Conservation (phyloP, 176 grass and related monocot species). For the Avena sativa region DNA sequence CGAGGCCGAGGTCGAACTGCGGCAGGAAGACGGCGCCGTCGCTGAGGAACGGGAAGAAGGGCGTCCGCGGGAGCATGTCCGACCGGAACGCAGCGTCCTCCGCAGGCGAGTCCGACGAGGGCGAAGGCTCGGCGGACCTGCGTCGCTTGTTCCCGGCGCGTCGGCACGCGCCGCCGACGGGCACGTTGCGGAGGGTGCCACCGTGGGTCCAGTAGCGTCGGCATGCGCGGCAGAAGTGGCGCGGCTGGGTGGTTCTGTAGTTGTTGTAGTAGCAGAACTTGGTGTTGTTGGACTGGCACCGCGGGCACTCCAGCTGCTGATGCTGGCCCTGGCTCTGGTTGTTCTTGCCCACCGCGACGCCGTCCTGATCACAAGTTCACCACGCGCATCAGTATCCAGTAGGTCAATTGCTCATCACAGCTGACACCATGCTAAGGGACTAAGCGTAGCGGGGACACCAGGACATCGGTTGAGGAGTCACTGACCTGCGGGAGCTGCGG, state of each 20-base stretch:
- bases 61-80: background rate
- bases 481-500: conserved; percentile 18
- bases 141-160: conserved; percentile 60
- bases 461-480: background rate
- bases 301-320: conserved; percentile 53
- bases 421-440: no score
- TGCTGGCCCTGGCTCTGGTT: background rate
- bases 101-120: background rate
- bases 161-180: conserved; percentile 67
- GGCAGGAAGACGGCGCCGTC: conserved; percentile 46
- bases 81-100: no score
- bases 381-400: background rate
- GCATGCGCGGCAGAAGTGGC: conserved; percentile 88
- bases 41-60: conserved; percentile 49
- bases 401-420: no score
- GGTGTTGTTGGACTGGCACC: conserved; percentile 60
- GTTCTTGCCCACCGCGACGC: background rate
- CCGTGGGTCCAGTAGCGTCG: conserved; percentile 93
- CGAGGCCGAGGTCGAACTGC: conserved; percentile 31
- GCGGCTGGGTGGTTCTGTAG: conserved; percentile 86
- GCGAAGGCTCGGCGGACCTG: conserved; percentile 30
- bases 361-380: background rate
- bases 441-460: no score
- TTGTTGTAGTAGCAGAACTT: conserved; percentile 94
- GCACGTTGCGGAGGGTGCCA: conserved; percentile 83